Evolutionary conservation across 345 rosid species (phyloP).

Genomic region (Sisymbrium altissimum): DNA sequence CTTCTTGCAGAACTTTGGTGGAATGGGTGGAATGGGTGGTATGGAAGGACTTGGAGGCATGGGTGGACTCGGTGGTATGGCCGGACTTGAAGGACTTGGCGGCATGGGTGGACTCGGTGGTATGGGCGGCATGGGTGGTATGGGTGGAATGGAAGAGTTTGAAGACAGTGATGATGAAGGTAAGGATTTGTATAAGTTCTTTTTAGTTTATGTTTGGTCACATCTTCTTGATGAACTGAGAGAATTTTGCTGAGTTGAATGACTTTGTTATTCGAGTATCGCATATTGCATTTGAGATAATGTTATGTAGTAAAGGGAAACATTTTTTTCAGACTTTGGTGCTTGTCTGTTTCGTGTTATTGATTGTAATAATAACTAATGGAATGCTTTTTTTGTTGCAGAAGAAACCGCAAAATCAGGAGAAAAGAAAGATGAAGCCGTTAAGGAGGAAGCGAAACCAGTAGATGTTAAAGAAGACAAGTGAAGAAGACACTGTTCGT

Average conservation of each 20-base stretch:
- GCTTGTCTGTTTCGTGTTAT: neutral
- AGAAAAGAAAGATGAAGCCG: constrained; percentile 17
- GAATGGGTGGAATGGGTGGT: constrained; percentile 22
- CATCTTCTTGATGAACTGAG: neutral
- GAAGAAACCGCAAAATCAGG: constrained; percentile 24
- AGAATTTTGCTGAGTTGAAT: neutral
- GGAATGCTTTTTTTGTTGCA: neutral
- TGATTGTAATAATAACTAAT: neutral
- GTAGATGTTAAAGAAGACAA: constrained; percentile 29
- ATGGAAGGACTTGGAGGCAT: constrained; percentile 22
- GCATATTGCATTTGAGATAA: neutral
- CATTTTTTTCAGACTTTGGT: neutral
- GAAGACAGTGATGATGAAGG: constrained; percentile 95
- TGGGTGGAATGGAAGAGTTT: constrained; percentile 58
- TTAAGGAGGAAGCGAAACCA: constrained; percentile 15
- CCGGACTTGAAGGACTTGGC: constrained; percentile 22
- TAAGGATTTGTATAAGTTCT: constrained; percentile 18
- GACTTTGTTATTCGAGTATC: neutral
- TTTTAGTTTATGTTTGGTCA: constrained; percentile 4
- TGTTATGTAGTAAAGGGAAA: neutral
- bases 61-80: constrained; percentile 36
- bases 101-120: constrained; percentile 41
- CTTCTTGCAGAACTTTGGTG: constrained; percentile 29
- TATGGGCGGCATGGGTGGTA: neutral
- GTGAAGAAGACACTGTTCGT: constrained; percentile 20